Conservation (phyloP, 805 yeast genomes). For the Saccharomyces jurei region DNA sequence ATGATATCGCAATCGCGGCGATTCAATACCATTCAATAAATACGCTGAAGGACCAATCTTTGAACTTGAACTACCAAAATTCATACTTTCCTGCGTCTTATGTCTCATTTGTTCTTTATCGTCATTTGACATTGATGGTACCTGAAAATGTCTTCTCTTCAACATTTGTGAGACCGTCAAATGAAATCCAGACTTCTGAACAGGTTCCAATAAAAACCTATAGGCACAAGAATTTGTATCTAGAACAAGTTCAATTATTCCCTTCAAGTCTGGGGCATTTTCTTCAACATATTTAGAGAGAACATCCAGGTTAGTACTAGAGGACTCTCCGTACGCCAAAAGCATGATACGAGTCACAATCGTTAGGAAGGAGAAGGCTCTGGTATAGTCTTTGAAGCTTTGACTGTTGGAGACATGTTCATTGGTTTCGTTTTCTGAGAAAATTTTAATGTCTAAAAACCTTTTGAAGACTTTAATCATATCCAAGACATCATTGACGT, state of each 20-base stretch:
- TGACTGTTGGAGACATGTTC: constrained; percentile 10
- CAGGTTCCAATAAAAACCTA: constrained; percentile 18
- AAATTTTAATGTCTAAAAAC: constrained; percentile 6
- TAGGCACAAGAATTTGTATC: constrained; percentile 20
- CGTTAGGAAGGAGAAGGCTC: constrained; percentile 13
- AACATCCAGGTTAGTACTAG: constrained; percentile 46
- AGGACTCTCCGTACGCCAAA: constrained; percentile 7
- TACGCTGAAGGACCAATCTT: background rate
- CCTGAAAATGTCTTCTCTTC: constrained; percentile 1
- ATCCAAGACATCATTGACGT: constrained; percentile 5
- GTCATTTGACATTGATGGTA: background rate
- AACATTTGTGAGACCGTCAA: constrained; percentile 17
- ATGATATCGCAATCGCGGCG: background rate
- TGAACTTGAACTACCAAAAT: background rate
- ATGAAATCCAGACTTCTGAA: constrained; percentile 24
- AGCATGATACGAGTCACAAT: constrained; percentile 14
- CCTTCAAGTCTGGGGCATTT: constrained; percentile 47
- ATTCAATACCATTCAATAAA: background rate
- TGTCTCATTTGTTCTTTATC: background rate
- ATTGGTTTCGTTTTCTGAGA: constrained; percentile 6
- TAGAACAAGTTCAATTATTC: constrained; percentile 7
- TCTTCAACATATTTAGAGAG: constrained; percentile 54
- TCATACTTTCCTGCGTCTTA: background rate
- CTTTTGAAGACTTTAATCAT: constrained; percentile 8
- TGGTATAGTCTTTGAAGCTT: constrained; percentile 10